These are phyloP conservation scores for Suillus subluteus DNA, from an alignment of 768 basidiomycete genomes.

Conservation along the genomic window DNA sequence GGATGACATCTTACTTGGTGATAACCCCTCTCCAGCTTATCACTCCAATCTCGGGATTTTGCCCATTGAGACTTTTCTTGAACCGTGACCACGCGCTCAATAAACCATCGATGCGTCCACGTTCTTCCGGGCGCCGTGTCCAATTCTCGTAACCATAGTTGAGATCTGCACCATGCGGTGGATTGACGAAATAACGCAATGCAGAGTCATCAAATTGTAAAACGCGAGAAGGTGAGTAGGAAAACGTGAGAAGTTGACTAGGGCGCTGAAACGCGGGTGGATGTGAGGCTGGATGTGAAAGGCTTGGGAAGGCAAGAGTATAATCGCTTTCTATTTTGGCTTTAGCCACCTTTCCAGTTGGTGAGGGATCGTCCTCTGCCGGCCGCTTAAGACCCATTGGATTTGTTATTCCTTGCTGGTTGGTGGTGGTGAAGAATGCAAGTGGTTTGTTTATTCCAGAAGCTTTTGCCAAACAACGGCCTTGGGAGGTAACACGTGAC, in stretches of 20 bases:
- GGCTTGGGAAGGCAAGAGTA: slow-evolving; percentile 27
- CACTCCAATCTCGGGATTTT: slow-evolving; percentile 51
- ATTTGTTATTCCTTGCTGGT: slow-evolving; percentile 10
- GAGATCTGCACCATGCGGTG: slow-evolving; percentile 68
- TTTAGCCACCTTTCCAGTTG: slow-evolving; percentile 9
- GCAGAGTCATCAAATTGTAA: slow-evolving; percentile 72
- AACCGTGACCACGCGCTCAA: slow-evolving; percentile 58
- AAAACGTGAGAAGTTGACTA: slow-evolving; percentile 69
- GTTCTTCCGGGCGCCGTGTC: slow-evolving; percentile 65
- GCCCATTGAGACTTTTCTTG: slow-evolving; percentile 35
- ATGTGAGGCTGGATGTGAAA: slow-evolving; percentile 23
- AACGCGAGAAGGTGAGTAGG: slow-evolving; percentile 58
- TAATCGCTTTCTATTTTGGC: slow-evolving; percentile 12
- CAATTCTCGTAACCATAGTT: slow-evolving; percentile 75
- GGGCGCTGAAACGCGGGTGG: slow-evolving; percentile 69
- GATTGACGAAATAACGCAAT: slow-evolving; percentile 70
- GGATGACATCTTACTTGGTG: slow-evolving; percentile 64
- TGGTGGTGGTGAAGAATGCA: slow-evolving; percentile 6
- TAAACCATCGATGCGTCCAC: slow-evolving; percentile 69
- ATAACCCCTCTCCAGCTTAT: slow-evolving; percentile 82
- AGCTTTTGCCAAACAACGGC: slow-evolving; percentile 28
- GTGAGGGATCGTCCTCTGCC: slow-evolving; percentile 21
- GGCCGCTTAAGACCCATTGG: slow-evolving; percentile 34
- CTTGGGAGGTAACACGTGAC: neutral
- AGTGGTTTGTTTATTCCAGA: slow-evolving; percentile 22